Percentiles rank a stretch among this genome's conserved stretches.
Evolutionary conservation across 257 asterid genomes (phyloP).

Genomic region (Sherardia arvensis): DNA sequence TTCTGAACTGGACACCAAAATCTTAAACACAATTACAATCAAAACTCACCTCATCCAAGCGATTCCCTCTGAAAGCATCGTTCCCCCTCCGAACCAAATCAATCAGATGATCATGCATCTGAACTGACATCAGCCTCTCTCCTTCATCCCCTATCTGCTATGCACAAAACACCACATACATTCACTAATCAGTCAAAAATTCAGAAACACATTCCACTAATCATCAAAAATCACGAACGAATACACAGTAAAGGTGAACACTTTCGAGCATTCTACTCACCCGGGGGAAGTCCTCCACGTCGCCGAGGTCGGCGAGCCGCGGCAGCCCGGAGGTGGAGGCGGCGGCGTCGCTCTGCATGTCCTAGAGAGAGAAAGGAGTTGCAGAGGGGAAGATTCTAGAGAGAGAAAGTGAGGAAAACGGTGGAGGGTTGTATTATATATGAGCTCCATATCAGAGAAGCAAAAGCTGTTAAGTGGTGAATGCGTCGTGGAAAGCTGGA

Average conservation of each 20-base stretch:
- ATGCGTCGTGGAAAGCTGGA: not conserved
- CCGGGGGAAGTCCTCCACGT: conserved; percentile 62
- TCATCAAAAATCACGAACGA: not conserved
- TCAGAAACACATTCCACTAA: not conserved
- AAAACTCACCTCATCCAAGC: conserved; percentile 56
- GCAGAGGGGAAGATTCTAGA: not conserved
- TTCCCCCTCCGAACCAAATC: conserved; percentile 63
- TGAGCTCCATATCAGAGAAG: not conserved
- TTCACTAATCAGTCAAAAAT: no score
- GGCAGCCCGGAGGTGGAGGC: conserved; percentile 31
- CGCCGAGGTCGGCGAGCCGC: conserved; percentile 61
- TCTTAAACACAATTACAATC: not conserved
- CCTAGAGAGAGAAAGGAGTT: not conserved
- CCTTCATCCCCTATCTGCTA: conserved; percentile 47
- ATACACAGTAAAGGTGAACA: no score
- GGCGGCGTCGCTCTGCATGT: conserved; percentile 28
- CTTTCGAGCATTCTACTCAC: conserved; percentile 34
- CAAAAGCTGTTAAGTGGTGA: not conserved
- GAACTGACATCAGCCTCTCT: conserved; percentile 56
- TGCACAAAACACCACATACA: not conserved
- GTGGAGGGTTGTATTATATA: not conserved
- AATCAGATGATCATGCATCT: conserved; percentile 44
- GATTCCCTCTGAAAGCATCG: conserved; percentile 52
- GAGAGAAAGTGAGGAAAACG: not conserved
- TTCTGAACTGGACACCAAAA: not conserved